Evolutionary conservation across 2,329 filamentous ascomycete genomes (phyloP), one percentile per base, ranked within the genome.

Genomic region (Pyrenochaeta sp.): DNA sequence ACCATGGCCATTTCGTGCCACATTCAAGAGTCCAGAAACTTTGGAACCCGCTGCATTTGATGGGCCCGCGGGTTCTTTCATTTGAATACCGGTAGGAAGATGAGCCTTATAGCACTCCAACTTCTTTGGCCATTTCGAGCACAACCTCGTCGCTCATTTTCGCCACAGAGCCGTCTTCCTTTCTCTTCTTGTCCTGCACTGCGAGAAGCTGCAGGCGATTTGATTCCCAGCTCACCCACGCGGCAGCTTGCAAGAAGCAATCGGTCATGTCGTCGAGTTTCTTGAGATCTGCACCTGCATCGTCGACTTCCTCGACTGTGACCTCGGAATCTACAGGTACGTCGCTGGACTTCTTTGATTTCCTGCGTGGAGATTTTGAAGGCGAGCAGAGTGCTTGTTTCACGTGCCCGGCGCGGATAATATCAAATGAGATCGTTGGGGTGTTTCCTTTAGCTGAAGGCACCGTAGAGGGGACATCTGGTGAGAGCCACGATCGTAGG

Each of bases 191-290:
- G 11, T 31, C 18, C 37, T 28, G 38, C 2, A 54, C 40, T 8
- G 44, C 32, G 8, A 17, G 17, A 4, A 62, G 38, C 36, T 61
- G 58, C 27, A 44, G 27, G 14, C 69, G 48, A 55, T 88, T 88
- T 55, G 77, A 73, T 62, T 90, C 83, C 90, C 90, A 95, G 48
- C 84, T 78, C 24, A 90, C 69, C 84, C 88, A 93, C 3, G 88
- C 85, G 45, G 90, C 77, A 2, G 85, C 90, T 68, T 95, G 90
- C 40, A 94, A 67, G 18, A 94, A 72, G 64, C 86, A 88, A 73
- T 95, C 90, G 0, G 89, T 87, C 35, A 95, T 72, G 73, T 95
- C 90, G 68, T 95, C 90, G 39, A 93, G 69, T 69, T 94, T 94
- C 46, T 49, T 65, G 34, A 55, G 51, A 17, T 61, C 51, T 6